A percentile compares a stretch with the other conserved stretches of the same genome.
Conservation (phyloP, 139 green algal species). For the Chlamydomonas incerta region DNA sequence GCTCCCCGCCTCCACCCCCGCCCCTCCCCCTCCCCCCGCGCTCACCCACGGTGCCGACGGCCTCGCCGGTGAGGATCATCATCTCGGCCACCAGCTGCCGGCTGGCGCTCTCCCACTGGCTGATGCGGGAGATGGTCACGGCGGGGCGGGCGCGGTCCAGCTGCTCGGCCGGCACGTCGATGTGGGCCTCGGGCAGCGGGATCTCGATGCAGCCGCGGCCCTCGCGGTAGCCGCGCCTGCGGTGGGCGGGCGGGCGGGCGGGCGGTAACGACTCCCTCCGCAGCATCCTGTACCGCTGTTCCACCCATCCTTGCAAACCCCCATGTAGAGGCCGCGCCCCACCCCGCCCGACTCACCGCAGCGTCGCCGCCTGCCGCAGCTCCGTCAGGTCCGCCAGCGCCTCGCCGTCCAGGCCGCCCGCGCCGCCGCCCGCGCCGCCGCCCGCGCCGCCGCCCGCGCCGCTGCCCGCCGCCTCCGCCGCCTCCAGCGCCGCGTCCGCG, state of each 20-base stretch:
- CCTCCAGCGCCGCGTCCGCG: conserved; percentile 73
- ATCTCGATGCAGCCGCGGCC: conserved; percentile 74
- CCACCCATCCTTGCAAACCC: not conserved
- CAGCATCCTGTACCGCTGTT: not conserved
- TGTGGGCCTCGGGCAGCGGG: conserved; percentile 69
- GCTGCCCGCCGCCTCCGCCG: not conserved
- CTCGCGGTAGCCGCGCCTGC: conserved; percentile 59
- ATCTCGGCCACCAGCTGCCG: conserved; percentile 83
- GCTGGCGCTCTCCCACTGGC: conserved; percentile 51
- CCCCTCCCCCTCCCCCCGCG: too few relatives aligned
- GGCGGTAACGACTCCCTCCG: too few relatives aligned
- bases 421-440: not conserved
- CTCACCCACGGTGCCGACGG: conserved; percentile 61
- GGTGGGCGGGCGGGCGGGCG: too few relatives aligned
- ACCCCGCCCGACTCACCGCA: conserved; percentile 7
- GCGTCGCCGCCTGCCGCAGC: conserved; percentile 46
- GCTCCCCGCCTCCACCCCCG: not conserved
- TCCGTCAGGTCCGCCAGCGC: conserved; percentile 39
- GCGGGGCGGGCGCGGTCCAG: conserved; percentile 18
- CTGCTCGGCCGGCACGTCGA: conserved; percentile 53
- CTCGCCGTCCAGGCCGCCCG: not conserved
- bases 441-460: too few relatives aligned
- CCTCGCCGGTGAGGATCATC: conserved; percentile 91
- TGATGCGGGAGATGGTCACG: conserved; percentile 37
- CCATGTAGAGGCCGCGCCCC: too few relatives aligned